Percentiles rank a stretch among this genome's conserved stretches.
Evolutionary conservation across 139 green algal genomes (phyloP).

Genomic region (Coelastrella sp.): DNA sequence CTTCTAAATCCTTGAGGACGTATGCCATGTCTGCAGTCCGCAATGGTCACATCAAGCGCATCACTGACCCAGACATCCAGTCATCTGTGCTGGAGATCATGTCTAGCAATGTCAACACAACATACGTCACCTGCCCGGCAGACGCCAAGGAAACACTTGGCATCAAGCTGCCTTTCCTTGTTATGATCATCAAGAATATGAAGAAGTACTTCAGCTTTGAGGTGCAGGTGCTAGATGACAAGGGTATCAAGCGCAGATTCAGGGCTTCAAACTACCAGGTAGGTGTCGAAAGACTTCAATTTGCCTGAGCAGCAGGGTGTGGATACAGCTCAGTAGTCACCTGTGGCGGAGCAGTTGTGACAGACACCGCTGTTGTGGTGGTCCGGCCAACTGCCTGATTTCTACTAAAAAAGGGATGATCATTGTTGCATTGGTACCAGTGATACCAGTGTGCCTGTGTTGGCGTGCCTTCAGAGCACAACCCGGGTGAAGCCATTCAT

Average conservation of each 20-base stretch:
- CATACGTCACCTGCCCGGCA: constrained; percentile 93
- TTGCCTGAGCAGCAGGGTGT: not conserved
- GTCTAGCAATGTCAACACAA: constrained; percentile 91
- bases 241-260: constrained; percentile 97
- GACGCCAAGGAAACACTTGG: constrained; percentile 91
- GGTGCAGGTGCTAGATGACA: constrained; percentile 98
- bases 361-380: not conserved
- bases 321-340: too few species aligned
- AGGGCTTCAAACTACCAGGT: constrained; percentile 98
- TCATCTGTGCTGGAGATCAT: constrained; percentile 94
- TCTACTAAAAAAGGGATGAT: too few species aligned
- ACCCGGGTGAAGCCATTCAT: constrained; percentile 97
- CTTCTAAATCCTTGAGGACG: too few species aligned
- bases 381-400: not conserved
- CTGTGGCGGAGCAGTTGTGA: not conserved
- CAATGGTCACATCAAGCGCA: constrained; percentile 97
- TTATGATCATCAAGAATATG: constrained; percentile 99
- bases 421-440: not conserved
- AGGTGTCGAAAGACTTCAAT: not conserved
- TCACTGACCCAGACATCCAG: constrained; percentile 97
- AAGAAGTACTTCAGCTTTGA: constrained; percentile 97
- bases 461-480: constrained; percentile 71
- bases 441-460: not conserved
- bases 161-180: constrained; percentile 97
- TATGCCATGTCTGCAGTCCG: constrained; percentile 68